Base-by-base conservation (phyloP, 108 stramenopile genomes). In the Aurantiochytrium sp. region DNA sequence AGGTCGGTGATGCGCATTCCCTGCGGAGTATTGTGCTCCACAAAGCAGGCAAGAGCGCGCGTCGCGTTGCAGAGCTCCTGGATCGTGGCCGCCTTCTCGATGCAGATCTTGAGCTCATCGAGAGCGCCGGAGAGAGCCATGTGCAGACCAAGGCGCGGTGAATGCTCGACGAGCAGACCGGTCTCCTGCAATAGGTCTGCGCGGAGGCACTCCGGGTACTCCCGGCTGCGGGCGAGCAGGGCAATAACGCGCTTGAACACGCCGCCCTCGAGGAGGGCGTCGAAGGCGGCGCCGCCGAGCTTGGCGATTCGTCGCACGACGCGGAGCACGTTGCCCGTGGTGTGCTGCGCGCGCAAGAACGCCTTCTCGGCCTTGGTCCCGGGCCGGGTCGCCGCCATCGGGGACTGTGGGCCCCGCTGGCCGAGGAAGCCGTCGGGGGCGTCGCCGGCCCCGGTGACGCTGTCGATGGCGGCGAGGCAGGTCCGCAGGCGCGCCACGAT, bases 111-210 rank as follows among this genome's bases (percentile, higher is more conserved):
- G 42, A 81, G 73, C 45, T 81, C 42, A 6, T 48, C 45, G 12
- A 41, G 30, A 22, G 73, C 73, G n/a, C 73, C 73, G 10, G 39
- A 15, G 39, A 48, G 42, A n/a, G 73, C 73, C 42, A 81, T 41
- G 45, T 48, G 45, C 73, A 81, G 73, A 0, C 73, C 73, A 41
- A 48, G 39, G 6, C 45, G 73, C 39, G 73, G 73, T 12, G 73
- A 81, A 24, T 81, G 73, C 45, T 81, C 73, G 42, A 81, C 73
- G n/a, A 81, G 73, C 6, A 81, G 73, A 17, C 73, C 73, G 39
- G 32, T 48, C 32, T 81, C 73, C 24, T 81, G 73, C 0, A 81
- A 24, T 21, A 81, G 30, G 42, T 81, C 73, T 12, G 73, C 73
- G 42, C 45, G 39, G 12, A 48, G 42, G 39, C 21, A 48, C 42